These are phyloP conservation scores for Wallacemonas rigidus DNA, from an alignment of 208 protist genomes.

Conservation along the genomic window DNA sequence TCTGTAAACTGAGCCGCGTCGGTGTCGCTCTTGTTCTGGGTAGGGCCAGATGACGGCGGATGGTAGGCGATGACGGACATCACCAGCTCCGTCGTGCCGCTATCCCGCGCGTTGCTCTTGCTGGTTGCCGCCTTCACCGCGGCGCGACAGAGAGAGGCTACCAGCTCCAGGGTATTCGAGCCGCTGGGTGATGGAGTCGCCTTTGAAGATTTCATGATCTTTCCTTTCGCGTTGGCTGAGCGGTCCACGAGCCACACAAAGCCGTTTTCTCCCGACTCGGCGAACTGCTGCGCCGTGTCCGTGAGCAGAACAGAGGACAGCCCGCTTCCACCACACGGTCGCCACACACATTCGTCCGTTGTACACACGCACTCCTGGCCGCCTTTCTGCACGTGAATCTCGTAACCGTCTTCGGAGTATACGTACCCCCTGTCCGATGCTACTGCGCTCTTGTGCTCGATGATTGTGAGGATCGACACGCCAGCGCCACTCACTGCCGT, in stretches of 20 bases:
- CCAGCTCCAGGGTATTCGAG: constrained; percentile 12
- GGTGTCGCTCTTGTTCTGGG: neutral
- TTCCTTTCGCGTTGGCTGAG: neutral
- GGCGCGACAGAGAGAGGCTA: constrained; percentile 9
- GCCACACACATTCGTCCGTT: constrained; percentile 43
- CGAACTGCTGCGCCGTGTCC: constrained; percentile 23
- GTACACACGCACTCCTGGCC: constrained; percentile 33
- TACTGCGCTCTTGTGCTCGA: constrained; percentile 1
- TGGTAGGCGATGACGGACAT: neutral
- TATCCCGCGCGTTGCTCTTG: neutral
- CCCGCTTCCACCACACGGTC: neutral
- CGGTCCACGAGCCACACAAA: constrained; percentile 38
- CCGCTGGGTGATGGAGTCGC: neutral
- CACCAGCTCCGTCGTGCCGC: constrained; percentile 2
- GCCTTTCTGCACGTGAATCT: constrained; percentile 26
- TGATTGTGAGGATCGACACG: constrained; percentile 7
- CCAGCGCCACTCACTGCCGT: neutral
- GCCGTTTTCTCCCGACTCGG: constrained; percentile 38
- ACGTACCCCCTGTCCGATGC: constrained; percentile 13
- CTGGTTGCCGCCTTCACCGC: constrained; percentile 9
- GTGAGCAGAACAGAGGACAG: constrained; percentile 35
- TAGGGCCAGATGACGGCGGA: neutral
- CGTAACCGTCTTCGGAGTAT: constrained; percentile 21
- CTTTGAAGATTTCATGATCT: neutral
- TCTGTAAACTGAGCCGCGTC: neutral